phyloP scores from a whole-genome alignment of 1,284 basidiomycete species.

The Leccinum angustisporum region DNA sequence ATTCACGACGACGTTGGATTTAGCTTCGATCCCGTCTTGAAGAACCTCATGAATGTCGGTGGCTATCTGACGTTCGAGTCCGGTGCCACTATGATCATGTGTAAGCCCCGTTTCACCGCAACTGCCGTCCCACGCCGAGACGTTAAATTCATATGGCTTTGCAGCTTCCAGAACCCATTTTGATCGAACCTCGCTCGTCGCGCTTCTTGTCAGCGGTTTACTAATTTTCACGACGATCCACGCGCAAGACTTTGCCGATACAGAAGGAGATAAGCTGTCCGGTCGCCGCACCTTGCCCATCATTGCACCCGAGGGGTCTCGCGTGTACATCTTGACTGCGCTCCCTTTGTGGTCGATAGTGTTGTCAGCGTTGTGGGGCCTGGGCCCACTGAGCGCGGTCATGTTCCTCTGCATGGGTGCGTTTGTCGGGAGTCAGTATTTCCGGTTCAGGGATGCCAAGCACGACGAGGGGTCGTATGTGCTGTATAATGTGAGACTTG shows the following conservation, averaged over 20 bases:
- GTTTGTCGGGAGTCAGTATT: constrained; percentile 21
- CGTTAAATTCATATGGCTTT: background rate
- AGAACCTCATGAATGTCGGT: constrained; percentile 31
- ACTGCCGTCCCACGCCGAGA: background rate
- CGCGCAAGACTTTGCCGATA: constrained; percentile 44
- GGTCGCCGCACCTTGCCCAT: constrained; percentile 44
- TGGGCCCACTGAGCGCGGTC: constrained; percentile 9
- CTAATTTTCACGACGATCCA: constrained; percentile 41
- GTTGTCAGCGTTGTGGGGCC: constrained; percentile 17
- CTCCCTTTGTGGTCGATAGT: constrained; percentile 21
- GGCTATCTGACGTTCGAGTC: constrained; percentile 36
- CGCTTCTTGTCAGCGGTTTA: constrained; percentile 30
- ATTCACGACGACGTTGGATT: constrained; percentile 31
- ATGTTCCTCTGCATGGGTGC: constrained; percentile 15
- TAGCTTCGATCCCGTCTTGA: constrained; percentile 24
- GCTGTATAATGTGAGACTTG: constrained; percentile 23
- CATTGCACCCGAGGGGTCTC: constrained; percentile 25
- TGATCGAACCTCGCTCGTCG: constrained; percentile 19
- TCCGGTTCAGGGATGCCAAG: constrained; percentile 7
- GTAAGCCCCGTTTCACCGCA: constrained; percentile 19
- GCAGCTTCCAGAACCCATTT: constrained; percentile 9
- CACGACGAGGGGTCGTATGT: constrained; percentile 19
- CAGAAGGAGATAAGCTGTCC: constrained; percentile 37
- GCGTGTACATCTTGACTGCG: constrained; percentile 17
- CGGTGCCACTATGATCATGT: constrained; percentile 34